Evolutionary conservation across 1,284 basidiomycete species (phyloP).

Genomic region (Sanguinoderma infundibulare): DNA sequence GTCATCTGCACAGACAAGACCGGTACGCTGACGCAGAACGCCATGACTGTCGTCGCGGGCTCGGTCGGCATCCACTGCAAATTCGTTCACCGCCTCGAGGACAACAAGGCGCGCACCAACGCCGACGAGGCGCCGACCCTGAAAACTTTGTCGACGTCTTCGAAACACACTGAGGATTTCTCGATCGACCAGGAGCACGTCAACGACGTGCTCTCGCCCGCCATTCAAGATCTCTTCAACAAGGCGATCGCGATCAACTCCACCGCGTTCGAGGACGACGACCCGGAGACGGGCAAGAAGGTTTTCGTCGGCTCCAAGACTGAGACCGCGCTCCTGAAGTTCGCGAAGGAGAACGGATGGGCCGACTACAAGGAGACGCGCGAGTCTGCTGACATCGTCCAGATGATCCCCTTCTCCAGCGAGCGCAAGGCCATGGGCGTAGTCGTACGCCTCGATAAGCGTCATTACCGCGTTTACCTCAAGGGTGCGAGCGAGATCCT

Average conservation of each 20-base stretch:
- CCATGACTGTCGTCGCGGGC: slow-evolving; percentile 96
- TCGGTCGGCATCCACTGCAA: slow-evolving; percentile 93
- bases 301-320: slow-evolving; percentile 95
- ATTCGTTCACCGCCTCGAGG: slow-evolving; percentile 82
- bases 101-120: slow-evolving; percentile 79
- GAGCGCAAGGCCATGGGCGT: slow-evolving; percentile 97
- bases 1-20: slow-evolving; percentile 98
- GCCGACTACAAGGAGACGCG: slow-evolving; percentile 73
- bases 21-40: slow-evolving; percentile 91
- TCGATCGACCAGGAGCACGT: slow-evolving; percentile 81
- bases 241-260: slow-evolving; percentile 92
- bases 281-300: slow-evolving; percentile 65
- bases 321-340: slow-evolving; percentile 90
- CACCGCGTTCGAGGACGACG: slow-evolving; percentile 90
- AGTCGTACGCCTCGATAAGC: slow-evolving; percentile 62
- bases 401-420: slow-evolving; percentile 95
- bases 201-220: slow-evolving; percentile 65
- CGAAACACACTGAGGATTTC: slow-evolving; percentile 71
- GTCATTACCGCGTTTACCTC: slow-evolving; percentile 76
- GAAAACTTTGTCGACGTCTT: slow-evolving; percentile 29
- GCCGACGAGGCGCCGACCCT: slow-evolving; percentile 59
- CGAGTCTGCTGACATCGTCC: slow-evolving; percentile 71
- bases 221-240: slow-evolving; percentile 78
- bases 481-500: slow-evolving; percentile 97
- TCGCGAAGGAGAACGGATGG: slow-evolving; percentile 91